phyloP scores from a whole-genome alignment of 306 rosid species.

The Trifolium subterraneum region DNA sequence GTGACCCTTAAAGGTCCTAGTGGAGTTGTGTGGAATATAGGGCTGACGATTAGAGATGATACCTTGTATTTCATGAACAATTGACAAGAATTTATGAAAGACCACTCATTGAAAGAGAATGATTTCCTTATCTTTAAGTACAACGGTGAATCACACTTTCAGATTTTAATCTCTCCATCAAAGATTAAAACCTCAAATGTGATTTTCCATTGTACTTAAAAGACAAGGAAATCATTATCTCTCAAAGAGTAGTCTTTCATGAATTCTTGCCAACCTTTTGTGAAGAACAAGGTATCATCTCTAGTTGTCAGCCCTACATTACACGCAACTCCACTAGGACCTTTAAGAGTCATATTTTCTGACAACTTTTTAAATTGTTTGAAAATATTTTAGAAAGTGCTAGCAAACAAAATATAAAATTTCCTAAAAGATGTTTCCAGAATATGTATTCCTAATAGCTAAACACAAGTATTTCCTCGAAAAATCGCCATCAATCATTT shows the following conservation, averaged over 20 bases:
- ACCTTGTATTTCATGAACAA: slow-evolving; percentile 53
- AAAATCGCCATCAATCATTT: too few species aligned
- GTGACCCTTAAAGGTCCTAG: slow-evolving; percentile 68
- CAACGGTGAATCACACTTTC: slow-evolving; percentile 61
- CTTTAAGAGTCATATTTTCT: slow-evolving; percentile 52
- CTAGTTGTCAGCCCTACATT: slow-evolving; percentile 52
- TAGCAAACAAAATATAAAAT: slow-evolving; percentile 40
- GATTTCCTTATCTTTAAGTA: slow-evolving; percentile 70
- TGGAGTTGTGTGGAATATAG: slow-evolving; percentile 64
- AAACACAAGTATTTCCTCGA: too few species aligned
- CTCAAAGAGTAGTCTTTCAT: slow-evolving; percentile 58
- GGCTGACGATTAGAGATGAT: slow-evolving; percentile 49
- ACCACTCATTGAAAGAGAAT: slow-evolving; percentile 60
- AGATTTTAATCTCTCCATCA: slow-evolving; percentile 63
- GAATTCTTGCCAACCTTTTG: slow-evolving; percentile 66
- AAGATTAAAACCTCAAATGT: slow-evolving; percentile 64
- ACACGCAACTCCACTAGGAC: slow-evolving; percentile 70
- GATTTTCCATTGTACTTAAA: slow-evolving; percentile 68
- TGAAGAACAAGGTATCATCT: slow-evolving; percentile 51
- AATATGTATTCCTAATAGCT: too few species aligned
- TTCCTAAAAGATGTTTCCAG: background rate
- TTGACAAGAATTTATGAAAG: slow-evolving; percentile 66
- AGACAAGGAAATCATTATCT: slow-evolving; percentile 70
- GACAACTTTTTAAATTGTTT: slow-evolving; percentile 61
- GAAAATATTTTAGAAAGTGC: slow-evolving; percentile 65